These are phyloP conservation scores for Lactarius psammicola DNA, from an alignment of 768 basidiomycete genomes.

Conservation along the genomic window DNA sequence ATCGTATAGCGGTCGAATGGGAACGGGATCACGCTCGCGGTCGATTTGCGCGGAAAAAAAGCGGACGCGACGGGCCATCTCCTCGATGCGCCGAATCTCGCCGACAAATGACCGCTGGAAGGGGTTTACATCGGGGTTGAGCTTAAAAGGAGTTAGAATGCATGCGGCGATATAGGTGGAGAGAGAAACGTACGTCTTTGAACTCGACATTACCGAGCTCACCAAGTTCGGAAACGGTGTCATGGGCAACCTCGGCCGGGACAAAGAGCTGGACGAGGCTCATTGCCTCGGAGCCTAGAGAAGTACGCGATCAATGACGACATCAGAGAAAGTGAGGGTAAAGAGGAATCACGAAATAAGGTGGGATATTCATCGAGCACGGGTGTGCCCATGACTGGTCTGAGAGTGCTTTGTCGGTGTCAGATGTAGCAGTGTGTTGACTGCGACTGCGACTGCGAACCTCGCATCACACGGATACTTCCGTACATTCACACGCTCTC, in stretches of 20 bases:
- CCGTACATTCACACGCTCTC: neutral
- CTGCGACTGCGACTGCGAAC: neutral
- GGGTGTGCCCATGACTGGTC: constrained; percentile 33
- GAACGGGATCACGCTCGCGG: constrained; percentile 79
- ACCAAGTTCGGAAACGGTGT: constrained; percentile 92
- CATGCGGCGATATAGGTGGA: neutral
- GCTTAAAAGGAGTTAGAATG: constrained; percentile 42
- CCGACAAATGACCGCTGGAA: constrained; percentile 98
- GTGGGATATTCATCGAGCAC: constrained; percentile 73
- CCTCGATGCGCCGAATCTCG: constrained; percentile 92
- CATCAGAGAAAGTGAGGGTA: neutral
- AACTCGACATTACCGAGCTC: constrained; percentile 96
- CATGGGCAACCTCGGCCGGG: constrained; percentile 96
- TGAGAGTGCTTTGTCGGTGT: neutral
- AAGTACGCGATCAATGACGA: neutral
- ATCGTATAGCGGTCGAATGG: constrained; percentile 82
- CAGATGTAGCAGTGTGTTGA: neutral
- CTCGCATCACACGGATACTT: no score
- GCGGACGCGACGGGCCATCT: constrained; percentile 91
- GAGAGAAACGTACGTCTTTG: constrained; percentile 72
- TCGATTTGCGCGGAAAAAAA: constrained; percentile 87
- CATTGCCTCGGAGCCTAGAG: constrained; percentile 92
- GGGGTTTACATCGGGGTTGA: constrained; percentile 92
- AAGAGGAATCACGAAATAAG: constrained; percentile 66
- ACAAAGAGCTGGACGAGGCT: constrained; percentile 96